These are phyloP conservation scores for Pseudocercospora ulei DNA, from an alignment of 2,329 filamentous ascomycete genomes.

Conservation along the genomic window DNA sequence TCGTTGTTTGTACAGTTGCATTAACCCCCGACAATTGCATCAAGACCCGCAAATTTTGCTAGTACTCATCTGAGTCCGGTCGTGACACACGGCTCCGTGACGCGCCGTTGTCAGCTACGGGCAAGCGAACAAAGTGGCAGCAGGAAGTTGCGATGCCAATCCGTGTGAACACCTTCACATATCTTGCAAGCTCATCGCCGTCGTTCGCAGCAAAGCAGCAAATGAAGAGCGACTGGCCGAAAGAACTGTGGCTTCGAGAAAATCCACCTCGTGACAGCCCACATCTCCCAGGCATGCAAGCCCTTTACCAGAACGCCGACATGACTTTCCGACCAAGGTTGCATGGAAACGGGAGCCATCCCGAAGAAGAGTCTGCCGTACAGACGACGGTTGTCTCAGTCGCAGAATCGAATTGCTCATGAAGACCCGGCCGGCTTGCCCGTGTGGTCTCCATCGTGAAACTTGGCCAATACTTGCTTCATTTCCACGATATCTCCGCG, in stretches of 20 bases:
- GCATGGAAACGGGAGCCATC: constrained; percentile 56
- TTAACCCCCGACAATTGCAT: no score
- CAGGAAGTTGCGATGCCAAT: no score
- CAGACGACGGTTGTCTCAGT: constrained; percentile 45
- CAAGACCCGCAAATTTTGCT: no score
- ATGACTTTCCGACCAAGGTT: constrained; percentile 47
- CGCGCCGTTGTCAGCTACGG: no score
- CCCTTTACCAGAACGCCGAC: constrained; percentile 43
- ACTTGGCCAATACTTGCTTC: no score
- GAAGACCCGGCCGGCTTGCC: constrained; percentile 42
- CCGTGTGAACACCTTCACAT: no score
- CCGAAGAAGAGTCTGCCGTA: no score
- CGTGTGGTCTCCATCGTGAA: constrained; percentile 50
- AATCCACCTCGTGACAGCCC: constrained; percentile 44
- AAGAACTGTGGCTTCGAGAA: constrained; percentile 32
- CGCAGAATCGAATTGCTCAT: constrained; percentile 54
- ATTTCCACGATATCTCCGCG: no score
- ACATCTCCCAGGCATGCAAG: constrained; percentile 36
- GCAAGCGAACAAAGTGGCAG: no score
- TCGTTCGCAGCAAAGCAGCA: constrained; percentile 31
- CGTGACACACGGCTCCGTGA: no score
- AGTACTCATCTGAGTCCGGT: no score
- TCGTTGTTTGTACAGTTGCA: constrained; percentile 1
- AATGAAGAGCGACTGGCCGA: constrained; percentile 20
- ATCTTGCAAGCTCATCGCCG: constrained; percentile 32